Conservation (phyloP, 2,329 filamentous ascomycete genomes). For the Cytospora leucostoma region DNA sequence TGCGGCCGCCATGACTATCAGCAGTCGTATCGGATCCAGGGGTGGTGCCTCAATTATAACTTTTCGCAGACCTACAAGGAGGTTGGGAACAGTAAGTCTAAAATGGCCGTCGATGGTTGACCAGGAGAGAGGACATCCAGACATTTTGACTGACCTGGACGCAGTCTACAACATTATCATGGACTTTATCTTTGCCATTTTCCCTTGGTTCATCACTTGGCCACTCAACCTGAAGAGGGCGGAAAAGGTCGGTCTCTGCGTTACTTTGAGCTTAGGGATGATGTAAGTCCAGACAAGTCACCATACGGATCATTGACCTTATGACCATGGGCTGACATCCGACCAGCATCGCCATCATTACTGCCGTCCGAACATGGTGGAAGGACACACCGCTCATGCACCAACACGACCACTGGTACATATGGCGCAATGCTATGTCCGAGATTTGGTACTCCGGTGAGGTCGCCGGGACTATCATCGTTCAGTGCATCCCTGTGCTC, state of each 20-base stretch:
- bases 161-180: conserved; percentile 55
- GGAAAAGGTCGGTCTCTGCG: conserved; percentile 52
- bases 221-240: conserved; percentile 48
- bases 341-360: conserved; percentile 46
- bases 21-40: conserved; percentile 46
- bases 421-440: conserved; percentile 46
- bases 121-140: not conserved
- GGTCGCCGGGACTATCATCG: conserved; percentile 55
- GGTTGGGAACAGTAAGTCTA: conserved; percentile 49
- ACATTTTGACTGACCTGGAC: not conserved
- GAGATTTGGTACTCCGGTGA: conserved; percentile 55
- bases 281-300: conserved; percentile 35
- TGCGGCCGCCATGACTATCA: conserved; percentile 46
- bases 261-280: conserved; percentile 54
- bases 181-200: conserved; percentile 52
- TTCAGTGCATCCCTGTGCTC: conserved; percentile 55
- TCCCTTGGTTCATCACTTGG: conserved; percentile 53
- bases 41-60: conserved; percentile 45
- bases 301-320: not conserved
- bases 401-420: conserved; percentile 42
- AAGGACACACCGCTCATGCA: conserved; percentile 48
- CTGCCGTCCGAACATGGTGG: conserved; percentile 51
- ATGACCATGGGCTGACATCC: not conserved
- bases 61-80: conserved; percentile 50
- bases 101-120: not conserved